Conservation (phyloP, 257 asterid genomes). For the Ballota nigra region DNA sequence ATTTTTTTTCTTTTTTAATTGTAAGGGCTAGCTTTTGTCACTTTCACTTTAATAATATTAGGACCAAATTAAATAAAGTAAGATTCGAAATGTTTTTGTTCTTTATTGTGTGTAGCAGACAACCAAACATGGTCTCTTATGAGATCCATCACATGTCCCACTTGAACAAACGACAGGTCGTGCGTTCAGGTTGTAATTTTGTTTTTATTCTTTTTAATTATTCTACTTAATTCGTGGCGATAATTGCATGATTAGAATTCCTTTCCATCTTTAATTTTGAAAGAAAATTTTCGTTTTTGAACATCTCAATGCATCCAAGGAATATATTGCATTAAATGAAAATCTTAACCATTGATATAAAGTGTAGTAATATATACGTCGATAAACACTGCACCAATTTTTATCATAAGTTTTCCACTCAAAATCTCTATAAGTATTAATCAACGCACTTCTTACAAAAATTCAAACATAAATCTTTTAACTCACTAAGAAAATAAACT, state of each 20-base stretch:
- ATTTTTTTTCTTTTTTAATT: not conserved
- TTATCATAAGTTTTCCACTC: not conserved
- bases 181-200: not conserved
- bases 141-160: slow-evolving; percentile 17
- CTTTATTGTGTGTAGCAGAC: slow-evolving; percentile 19
- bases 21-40: slow-evolving; percentile 18
- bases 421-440: too few relatives aligned
- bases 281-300: not conserved
- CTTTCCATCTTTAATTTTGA: not conserved
- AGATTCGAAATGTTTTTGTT: slow-evolving; percentile 53
- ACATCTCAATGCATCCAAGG: not conserved
- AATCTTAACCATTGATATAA: not conserved
- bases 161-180: slow-evolving; percentile 13
- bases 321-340: not conserved
- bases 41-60: slow-evolving; percentile 21
- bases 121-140: slow-evolving; percentile 25
- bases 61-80: slow-evolving; percentile 31
- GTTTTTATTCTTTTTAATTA: not conserved
- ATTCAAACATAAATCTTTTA: not conserved
- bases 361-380: too few relatives aligned
- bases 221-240: not conserved
- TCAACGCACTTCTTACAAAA: not conserved
- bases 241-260: not conserved
- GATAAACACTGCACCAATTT: too few relatives aligned
- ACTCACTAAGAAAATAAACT: not conserved